Base-by-base conservation (phyloP, 805 yeast genomes). In the Teunomyces barrocoloradensis region DNA sequence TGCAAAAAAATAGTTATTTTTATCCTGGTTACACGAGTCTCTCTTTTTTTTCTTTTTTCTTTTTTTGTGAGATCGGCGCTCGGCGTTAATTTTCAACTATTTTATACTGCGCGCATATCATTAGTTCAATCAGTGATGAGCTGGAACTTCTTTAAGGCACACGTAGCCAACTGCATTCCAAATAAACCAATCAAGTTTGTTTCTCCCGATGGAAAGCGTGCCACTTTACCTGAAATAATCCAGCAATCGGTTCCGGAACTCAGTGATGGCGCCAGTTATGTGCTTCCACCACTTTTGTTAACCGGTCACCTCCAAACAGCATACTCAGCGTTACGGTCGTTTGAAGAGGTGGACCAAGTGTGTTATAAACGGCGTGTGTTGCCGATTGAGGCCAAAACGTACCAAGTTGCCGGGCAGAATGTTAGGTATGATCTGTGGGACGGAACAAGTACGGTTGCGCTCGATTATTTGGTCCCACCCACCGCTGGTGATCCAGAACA, bases 301-400 rank as follows among this genome's bases (percentile, higher is more conserved):
- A 71, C 72, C 38, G 83, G 83, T 21, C 74, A 75, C 39, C 53
- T 74, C 18, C 84, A 80, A 58, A 76, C 80, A 3, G 68, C 80
- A 12, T 78, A 75, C 53, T 63, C 78, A 2, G 75, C 77, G 1
- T 54, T 75, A 33, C 70, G 70, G 39, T 73, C 75, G 53, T 75
- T 69, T 47, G 73, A 74, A 6, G 52, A 64, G 27, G 55, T 58
- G 13, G 78, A 74, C 52, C 65, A 65, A 27, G 73, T 80, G 2
- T 60, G 66, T 56, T 80, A 76, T 53, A 79, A 75, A 37, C 61
- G 84, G 45, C 61, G 71, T 27, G 54, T 79, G 5, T 56, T 78
- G 20, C 51, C 49, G 4, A 63, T 71, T 17, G 52, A 42, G 17
- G 38, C 49, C 5, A 55, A 50, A 36, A 49, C 51, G 30, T 71